Evolutionary conservation across 495 filamentous ascomycete genomes (phyloP).

Genomic region (Cudoniella acicularis): DNA sequence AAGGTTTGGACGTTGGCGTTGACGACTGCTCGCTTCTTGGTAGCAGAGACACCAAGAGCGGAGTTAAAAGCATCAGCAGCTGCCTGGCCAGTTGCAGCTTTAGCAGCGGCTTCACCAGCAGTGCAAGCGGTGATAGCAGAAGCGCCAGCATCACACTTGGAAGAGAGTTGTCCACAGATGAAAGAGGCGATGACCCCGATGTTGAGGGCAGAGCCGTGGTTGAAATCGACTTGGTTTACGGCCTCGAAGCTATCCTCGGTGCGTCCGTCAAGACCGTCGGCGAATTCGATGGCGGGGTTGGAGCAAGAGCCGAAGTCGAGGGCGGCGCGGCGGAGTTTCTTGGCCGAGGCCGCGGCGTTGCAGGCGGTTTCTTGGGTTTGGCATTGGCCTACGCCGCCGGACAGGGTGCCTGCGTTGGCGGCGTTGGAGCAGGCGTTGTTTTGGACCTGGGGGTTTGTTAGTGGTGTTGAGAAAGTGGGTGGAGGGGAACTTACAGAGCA

Average conservation of each 20-base stretch:
- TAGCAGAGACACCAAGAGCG: constrained; percentile 19
- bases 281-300: constrained; percentile 53
- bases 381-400: constrained; percentile 41
- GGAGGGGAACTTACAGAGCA: constrained; percentile 31
- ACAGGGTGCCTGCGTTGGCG: constrained; percentile 44
- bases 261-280: constrained; percentile 47
- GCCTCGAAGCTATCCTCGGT: constrained; percentile 48
- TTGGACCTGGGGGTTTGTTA: constrained; percentile 31
- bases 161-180: constrained; percentile 50
- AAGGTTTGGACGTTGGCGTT: constrained; percentile 47
- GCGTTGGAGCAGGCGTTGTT: constrained; percentile 55
- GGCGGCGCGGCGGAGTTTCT: constrained; percentile 19
- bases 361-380: constrained; percentile 43
- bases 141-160: constrained; percentile 47
- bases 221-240: constrained; percentile 48
- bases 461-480: neutral
- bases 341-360: constrained; percentile 28
- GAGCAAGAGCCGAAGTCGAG: constrained; percentile 47
- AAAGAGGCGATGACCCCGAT: constrained; percentile 52
- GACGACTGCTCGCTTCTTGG: neutral
- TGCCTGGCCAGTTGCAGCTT: constrained; percentile 39
- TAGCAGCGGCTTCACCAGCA: constrained; percentile 37
- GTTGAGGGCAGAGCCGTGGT: constrained; percentile 54
- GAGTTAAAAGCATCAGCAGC: constrained; percentile 59
- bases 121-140: constrained; percentile 46